Evolutionary conservation across 345 rosid genomes (phyloP).

Genomic region (Linum tenue): DNA sequence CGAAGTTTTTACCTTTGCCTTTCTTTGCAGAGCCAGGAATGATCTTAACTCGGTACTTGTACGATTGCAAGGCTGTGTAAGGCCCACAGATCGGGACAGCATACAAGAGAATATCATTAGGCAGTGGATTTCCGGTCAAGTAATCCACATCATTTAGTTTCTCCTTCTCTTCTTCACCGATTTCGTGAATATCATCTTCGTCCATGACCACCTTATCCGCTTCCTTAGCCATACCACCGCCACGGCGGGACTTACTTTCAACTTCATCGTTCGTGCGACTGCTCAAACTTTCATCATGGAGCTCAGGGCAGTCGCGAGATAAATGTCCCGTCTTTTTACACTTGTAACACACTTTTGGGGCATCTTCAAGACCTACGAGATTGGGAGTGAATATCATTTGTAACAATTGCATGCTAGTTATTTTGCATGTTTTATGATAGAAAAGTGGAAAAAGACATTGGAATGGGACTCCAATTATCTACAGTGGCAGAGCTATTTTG

Average conservation of each 20-base stretch:
- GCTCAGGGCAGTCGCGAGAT: constrained; percentile 73
- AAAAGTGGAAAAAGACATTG: no score
- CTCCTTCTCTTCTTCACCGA: constrained; percentile 83
- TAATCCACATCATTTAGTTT: constrained; percentile 75
- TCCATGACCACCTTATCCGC: constrained; percentile 77
- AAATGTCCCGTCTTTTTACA: constrained; percentile 87
- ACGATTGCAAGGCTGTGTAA: constrained; percentile 72
- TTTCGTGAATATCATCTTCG: constrained; percentile 83
- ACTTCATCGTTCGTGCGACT: constrained; percentile 19
- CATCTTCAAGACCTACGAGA: constrained; percentile 53
- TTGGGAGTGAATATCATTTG: not conserved
- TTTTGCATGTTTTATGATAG: no score
- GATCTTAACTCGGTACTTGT: constrained; percentile 81
- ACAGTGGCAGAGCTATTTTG: no score
- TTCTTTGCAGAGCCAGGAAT: constrained; percentile 82
- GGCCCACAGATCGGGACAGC: constrained; percentile 93
- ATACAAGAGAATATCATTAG: constrained; percentile 65
- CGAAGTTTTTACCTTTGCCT: constrained; percentile 80
- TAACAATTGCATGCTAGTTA: no score
- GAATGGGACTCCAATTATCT: no score
- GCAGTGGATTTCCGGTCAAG: constrained; percentile 77
- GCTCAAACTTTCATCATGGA: constrained; percentile 33
- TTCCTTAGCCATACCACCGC: constrained; percentile 22
- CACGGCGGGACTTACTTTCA: constrained; percentile 12
- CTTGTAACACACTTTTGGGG: constrained; percentile 74